These are phyloP conservation scores for Cupressus sempervirens DNA, from an alignment of 75 land plant species.

Conservation along the genomic window DNA sequence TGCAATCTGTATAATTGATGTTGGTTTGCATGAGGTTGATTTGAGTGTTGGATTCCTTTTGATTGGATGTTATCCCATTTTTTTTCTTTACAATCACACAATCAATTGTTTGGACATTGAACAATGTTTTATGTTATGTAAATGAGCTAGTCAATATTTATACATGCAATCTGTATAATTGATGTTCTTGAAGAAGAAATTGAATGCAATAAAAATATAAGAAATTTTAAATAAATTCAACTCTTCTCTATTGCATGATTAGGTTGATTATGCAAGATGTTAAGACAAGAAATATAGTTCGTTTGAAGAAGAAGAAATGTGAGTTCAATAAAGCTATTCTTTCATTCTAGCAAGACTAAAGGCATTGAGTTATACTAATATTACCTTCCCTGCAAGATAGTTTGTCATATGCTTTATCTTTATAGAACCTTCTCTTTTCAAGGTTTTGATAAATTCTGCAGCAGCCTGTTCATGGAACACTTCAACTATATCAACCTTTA, in stretches of 20 bases:
- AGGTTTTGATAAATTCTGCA: conserved; percentile 5
- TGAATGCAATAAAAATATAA: neutral
- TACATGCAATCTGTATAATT: neutral
- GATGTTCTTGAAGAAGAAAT: neutral
- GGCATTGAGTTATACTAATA: neutral
- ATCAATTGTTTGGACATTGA: neutral
- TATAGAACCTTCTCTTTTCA: conserved; percentile 11
- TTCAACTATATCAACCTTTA: neutral
- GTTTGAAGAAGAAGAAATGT: neutral
- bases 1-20: neutral
- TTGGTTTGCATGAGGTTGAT: no score
- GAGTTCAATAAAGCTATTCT: neutral
- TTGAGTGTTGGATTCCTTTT: no score
- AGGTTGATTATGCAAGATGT: neutral
- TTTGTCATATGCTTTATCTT: conserved; percentile 7
- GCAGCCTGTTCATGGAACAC: neutral
- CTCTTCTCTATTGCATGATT: neutral
- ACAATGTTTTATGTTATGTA: neutral
- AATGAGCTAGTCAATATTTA: neutral
- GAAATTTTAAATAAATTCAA: neutral
- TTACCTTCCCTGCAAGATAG: conserved; percentile 10
- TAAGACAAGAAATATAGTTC: neutral
- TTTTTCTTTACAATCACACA: neutral
- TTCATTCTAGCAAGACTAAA: neutral
- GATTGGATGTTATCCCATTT: no score